Conservation (phyloP, 192 early-diverging fungal species). For the Dissophora globulifera region DNA sequence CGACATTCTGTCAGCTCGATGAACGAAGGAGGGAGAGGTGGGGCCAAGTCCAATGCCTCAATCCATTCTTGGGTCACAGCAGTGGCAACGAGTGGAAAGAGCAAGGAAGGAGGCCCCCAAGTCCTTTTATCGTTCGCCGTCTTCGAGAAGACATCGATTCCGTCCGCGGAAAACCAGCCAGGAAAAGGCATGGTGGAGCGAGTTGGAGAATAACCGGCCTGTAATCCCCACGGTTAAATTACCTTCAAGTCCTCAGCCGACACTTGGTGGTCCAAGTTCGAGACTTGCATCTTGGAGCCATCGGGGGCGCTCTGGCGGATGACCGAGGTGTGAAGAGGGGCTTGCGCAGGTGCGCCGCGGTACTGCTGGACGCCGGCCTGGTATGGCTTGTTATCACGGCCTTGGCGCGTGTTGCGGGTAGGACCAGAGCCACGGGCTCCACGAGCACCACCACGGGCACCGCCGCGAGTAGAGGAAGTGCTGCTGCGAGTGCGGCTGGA, state of each 20-base stretch:
- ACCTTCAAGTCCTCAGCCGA: constrained; percentile 64
- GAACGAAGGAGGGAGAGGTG: too few relatives aligned
- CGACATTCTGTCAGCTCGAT: too few relatives aligned
- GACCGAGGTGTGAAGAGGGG: constrained; percentile 38
- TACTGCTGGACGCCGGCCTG: constrained; percentile 39
- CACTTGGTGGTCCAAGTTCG: constrained; percentile 66
- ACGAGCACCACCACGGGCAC: constrained; percentile 20
- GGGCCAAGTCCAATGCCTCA: too few relatives aligned
- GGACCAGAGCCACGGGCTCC: constrained; percentile 42
- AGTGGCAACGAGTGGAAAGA: too few relatives aligned
- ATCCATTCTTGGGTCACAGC: too few relatives aligned
- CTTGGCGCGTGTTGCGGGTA: constrained; percentile 44
- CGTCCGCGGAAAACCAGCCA: too few relatives aligned
- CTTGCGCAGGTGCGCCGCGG: constrained; percentile 15
- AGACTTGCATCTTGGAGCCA: constrained; percentile 65
- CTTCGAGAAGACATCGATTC: too few relatives aligned
- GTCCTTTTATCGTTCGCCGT: too few relatives aligned
- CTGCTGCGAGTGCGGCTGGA: constrained; percentile 20
- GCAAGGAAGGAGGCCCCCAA: too few relatives aligned
- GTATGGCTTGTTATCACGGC: constrained; percentile 48
- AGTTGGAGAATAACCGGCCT: not conserved
- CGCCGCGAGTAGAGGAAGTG: constrained; percentile 12
- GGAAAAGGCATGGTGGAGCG: too few relatives aligned
- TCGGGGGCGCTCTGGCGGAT: constrained; percentile 49
- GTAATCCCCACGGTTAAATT: constrained; percentile 29